These are phyloP conservation scores for Mycosarcoma maydis DNA, from an alignment of 1,284 basidiomycete species.

Conservation along the genomic window DNA sequence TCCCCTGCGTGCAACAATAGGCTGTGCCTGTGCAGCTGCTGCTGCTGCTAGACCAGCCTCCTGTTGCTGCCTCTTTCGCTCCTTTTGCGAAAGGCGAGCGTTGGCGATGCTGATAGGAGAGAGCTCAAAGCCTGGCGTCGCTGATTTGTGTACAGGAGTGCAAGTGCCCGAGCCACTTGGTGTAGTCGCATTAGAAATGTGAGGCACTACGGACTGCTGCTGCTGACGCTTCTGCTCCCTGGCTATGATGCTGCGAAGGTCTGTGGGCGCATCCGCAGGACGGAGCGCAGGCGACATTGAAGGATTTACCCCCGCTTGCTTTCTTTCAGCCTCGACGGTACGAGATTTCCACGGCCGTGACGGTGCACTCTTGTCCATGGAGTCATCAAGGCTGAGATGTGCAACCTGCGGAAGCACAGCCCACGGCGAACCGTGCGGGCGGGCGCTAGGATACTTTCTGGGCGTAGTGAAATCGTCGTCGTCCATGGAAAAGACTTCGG, in stretches of 20 bases:
- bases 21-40: conserved; percentile 14
- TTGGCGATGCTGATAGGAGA: conserved; percentile 42
- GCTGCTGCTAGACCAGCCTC: conserved; percentile 30
- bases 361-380: conserved; percentile 17
- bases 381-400: conserved; percentile 40
- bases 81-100: conserved; percentile 60
- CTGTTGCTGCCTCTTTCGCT: conserved; percentile 58
- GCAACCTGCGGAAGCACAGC: conserved; percentile 36
- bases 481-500: conserved; percentile 76
- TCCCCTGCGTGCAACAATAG: conserved; percentile 11
- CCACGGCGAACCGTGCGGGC: conserved; percentile 35
- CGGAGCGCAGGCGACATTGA: conserved; percentile 26
- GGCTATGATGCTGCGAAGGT: conserved; percentile 86
- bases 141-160: conserved; percentile 26
- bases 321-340: conserved; percentile 68
- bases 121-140: conserved; percentile 22
- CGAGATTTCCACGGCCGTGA: conserved; percentile 70
- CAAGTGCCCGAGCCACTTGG: conserved; percentile 38
- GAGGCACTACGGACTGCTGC: conserved; percentile 9
- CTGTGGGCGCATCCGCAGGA: conserved; percentile 61
- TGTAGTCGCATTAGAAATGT: conserved; percentile 22
- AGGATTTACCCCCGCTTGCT: conserved; percentile 13
- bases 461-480: conserved; percentile 68
- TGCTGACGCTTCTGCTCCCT: conserved; percentile 65
- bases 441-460: conserved; percentile 11